Evolutionary conservation across 495 filamentous ascomycete genomes (phyloP), one percentile per base, ranked within the genome.

Genomic region (Aspergillus olivimuriae): DNA sequence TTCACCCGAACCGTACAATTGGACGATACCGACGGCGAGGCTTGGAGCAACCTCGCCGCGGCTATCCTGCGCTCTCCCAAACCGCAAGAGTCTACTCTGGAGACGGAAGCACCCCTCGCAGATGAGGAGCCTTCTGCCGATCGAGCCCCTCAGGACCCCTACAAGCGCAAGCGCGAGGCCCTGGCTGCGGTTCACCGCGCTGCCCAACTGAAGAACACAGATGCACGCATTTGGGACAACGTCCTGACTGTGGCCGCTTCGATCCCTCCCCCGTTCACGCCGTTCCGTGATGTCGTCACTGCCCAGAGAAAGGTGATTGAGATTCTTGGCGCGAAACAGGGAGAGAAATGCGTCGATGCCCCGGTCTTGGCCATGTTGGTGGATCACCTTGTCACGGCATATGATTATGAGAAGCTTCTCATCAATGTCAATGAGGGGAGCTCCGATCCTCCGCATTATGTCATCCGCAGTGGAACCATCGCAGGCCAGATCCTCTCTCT

Each of bases 141-240:
- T 2, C 18, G 40, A 24, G 33, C 38, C 35, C 31, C 43, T 1
- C 31, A 44, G 18, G 71, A 82, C 32, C 78, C 79, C 0, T 66
- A 82, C 41, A 78, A 76, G 30, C 76, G 84, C 43, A 76, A 84
- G 6, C 68, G 70, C 3, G 83, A 91, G 47, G 85, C 92, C 11
- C 80, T 97, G 2, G 61, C 73, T 9, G 91, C 94, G 1, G 83
- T 95, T 56, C 89, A 90, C 53, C 80, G 83, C 41, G 92, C 89
- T 26, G 87, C 87, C 2, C 68, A 74, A 11, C 76, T 92, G 17
- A 90, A 92, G 24, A 74, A 85, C 59, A 82, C 85, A 45, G 86
- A 89, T 64, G 84, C 80, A 73, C 78, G 87, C 45, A 95, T 99
- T 50, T 96, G 89, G 90, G 87, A 94, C 48, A 99, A 99, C 56